Evolutionary conservation across 2,329 filamentous ascomycete species (phyloP).

Genomic region (Fusarium scirpi): DNA sequence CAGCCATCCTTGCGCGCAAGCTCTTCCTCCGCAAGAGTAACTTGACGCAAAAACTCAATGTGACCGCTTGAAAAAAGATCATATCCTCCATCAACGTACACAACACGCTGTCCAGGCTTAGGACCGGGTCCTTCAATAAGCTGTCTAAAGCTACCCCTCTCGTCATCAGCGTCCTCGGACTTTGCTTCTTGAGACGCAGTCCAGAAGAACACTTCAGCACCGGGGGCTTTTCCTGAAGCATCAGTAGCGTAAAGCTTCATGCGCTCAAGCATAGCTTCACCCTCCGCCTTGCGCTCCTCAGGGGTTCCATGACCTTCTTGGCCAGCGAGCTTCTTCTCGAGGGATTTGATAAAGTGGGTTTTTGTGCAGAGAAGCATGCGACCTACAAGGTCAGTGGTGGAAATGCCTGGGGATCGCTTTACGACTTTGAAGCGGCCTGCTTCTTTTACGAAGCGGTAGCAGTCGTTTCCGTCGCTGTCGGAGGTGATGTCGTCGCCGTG

Average conservation of each 20-base stretch:
- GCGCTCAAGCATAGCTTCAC: conserved; percentile 77
- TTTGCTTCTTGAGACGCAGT: conserved; percentile 64
- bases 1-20: conserved; percentile 77
- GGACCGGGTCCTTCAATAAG: conserved; percentile 79
- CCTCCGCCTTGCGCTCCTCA: conserved; percentile 73
- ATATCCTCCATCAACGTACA: conserved; percentile 97
- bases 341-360: conserved; percentile 89
- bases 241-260: conserved; percentile 91
- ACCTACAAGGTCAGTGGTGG: conserved; percentile 96
- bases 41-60: conserved; percentile 90
- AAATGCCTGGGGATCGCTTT: conserved; percentile 95
- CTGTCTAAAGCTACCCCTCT: conserved; percentile 73
- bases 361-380: conserved; percentile 97
- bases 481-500: conserved; percentile 98
- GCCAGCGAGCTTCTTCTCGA: conserved; percentile 76
- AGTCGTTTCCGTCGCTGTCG: conserved; percentile 92
- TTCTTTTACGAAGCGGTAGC: conserved; percentile 96
- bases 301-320: conserved; percentile 77
- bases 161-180: conserved; percentile 61
- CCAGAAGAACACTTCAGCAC: conserved; percentile 90
- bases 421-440: conserved; percentile 96
- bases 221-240: conserved; percentile 80
- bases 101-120: conserved; percentile 81
- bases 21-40: conserved; percentile 78
- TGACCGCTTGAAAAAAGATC: conserved; percentile 97